Base-by-base conservation (phyloP, 495 filamentous ascomycete genomes). In the Chaetomidium leptoderma region DNA sequence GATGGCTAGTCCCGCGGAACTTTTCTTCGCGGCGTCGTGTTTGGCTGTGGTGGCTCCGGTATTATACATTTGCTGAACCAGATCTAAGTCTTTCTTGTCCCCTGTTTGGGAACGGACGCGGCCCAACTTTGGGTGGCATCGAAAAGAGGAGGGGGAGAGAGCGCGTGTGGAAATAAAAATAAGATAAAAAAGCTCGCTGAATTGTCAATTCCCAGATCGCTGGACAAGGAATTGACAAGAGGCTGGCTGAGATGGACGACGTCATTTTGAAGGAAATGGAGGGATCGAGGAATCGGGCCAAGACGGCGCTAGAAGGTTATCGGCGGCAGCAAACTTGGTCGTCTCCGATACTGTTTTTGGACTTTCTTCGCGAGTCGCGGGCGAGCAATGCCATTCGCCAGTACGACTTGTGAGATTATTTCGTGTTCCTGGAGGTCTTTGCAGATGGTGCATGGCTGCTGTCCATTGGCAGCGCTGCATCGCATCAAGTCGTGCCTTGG, bases 61-160 rank as follows among this genome's bases (percentile, higher is more conserved):
- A 37, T 59, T 63, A 63, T 66, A 57, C 50, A 42, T 61, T 9
- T 32, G 52, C 48, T 59, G 46, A 45, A 36, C 53, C 29, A 52
- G 55, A 55, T 66, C 57, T 63, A 61, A 36, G 33, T 8, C 53
- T 24, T 27, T 27, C 30, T 16, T 36, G 47, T 58, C 45, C 33
- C 27, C 27, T 55, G 52, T 36, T 44, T 24, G 19, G 17, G 19
- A 43, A 33, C 30, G n/a, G 30, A 24, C 32, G 11, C 32, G 47
- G 47, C 30, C 13, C 2, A 14, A 5, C 10, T 33, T 6, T 19
- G 43, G 21, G 36, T 16, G 36, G 2, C n/a, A 39, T 8, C 36
- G 40, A 19, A 26, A 26, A 26, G 21, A n/a, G 21, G 24, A 26
- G 17, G n/a, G 19, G 23, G 16, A 8, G n/a, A 23, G 8, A 17